These are phyloP conservation scores for Diaporthe velutina DNA, from an alignment of 2,329 filamentous ascomycete species.

Conservation along the genomic window DNA sequence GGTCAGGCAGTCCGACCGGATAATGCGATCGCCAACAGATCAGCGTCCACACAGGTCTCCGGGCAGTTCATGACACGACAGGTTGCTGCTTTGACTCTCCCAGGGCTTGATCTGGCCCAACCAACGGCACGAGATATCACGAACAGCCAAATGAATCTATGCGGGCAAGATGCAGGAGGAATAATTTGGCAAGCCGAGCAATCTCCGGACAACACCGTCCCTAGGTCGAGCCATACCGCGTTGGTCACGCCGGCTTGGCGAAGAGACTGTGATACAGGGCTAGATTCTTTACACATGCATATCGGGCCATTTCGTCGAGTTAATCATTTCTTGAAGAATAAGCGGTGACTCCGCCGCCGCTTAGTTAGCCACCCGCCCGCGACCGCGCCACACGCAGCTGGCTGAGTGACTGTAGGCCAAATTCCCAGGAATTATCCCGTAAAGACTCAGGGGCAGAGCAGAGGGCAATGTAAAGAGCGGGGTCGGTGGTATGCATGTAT, in stretches of 20 bases:
- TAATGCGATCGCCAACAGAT: not conserved
- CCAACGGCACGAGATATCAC: not conserved
- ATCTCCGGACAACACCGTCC: not conserved
- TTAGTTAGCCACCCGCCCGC: too few relatives aligned
- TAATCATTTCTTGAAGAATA: not conserved
- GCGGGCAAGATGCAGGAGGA: not conserved
- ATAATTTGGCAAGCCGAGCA: not conserved
- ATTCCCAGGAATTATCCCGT: not conserved
- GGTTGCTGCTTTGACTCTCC: not conserved
- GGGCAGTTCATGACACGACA: not conserved
- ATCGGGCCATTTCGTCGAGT: not conserved
- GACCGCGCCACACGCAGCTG: not conserved
- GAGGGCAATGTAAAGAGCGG: not conserved
- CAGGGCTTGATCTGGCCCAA: not conserved
- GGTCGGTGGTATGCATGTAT: not conserved
- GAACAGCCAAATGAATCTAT: not conserved
- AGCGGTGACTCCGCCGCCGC: not conserved
- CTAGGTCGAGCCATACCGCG: not conserved
- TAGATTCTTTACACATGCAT: too few relatives aligned
- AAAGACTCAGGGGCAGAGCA: not conserved
- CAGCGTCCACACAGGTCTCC: not conserved
- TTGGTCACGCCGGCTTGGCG: not conserved
- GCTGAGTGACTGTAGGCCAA: not conserved
- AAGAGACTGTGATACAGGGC: not conserved
- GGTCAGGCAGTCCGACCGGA: not conserved